phyloP scores from a whole-genome alignment of 176 grass and related monocot species.

The Musa acuminata region DNA sequence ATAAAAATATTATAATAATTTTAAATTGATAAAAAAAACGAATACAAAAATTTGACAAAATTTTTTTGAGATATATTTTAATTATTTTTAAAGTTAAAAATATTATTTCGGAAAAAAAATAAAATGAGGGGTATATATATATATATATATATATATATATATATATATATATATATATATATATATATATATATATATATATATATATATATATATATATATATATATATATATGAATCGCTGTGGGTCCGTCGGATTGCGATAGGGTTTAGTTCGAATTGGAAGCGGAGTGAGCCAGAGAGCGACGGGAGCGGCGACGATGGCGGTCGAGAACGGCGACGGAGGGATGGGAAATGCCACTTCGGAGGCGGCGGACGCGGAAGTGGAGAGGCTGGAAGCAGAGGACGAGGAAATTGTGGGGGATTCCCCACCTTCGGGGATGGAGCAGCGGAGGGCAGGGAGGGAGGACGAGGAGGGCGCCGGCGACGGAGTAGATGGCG shows the following conservation, averaged over 20 bases:
- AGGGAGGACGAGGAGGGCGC: conserved; percentile 62
- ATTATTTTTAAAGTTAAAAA: neutral
- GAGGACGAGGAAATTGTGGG: conserved; percentile 7
- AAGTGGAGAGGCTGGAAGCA: conserved; percentile 22
- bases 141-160: too few species aligned
- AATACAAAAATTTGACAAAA: too few species aligned
- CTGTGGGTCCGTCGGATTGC: neutral
- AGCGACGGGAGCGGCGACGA: neutral
- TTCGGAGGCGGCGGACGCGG: neutral
- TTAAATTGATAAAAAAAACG: too few species aligned
- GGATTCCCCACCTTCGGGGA: conserved; percentile 2
- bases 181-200: too few species aligned
- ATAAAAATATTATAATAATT: too few species aligned
- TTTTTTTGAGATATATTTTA: too few species aligned
- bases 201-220: too few species aligned
- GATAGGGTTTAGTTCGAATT: conserved; percentile 10
- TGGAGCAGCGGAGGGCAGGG: conserved; percentile 31
- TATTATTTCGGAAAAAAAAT: neutral
- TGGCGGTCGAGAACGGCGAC: conserved; percentile 8
- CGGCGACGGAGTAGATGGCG: neutral
- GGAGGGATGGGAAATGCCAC: neutral
- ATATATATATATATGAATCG: too few species aligned
- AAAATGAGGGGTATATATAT: neutral
- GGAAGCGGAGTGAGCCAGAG: neutral
- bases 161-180: too few species aligned